A percentile compares a stretch with the other conserved stretches of the same genome.
Evolutionary conservation across 2,329 filamentous ascomycete species (phyloP).

Genomic region (Bipolaris victoriae): DNA sequence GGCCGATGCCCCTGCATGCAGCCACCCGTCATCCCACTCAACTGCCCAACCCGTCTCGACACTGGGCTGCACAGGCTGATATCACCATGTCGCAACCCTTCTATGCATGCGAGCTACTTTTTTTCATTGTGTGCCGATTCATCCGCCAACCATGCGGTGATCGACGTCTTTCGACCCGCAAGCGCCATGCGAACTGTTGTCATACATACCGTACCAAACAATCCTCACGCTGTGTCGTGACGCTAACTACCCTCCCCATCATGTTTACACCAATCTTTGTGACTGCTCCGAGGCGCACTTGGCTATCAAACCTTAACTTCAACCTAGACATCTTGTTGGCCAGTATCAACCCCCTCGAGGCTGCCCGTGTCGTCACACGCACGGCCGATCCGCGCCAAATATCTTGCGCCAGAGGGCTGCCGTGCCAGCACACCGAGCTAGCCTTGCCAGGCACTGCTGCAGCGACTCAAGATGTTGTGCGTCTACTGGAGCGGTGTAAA

Average conservation of each 20-base stretch:
- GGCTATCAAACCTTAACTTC: background rate
- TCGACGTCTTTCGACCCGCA: background rate
- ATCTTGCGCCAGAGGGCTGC: background rate
- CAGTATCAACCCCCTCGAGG: background rate
- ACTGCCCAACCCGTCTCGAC: background rate
- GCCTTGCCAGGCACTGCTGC: background rate
- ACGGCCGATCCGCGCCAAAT: background rate
- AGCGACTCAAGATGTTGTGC: background rate
- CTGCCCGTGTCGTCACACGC: background rate
- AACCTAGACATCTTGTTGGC: background rate
- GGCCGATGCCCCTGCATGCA: background rate
- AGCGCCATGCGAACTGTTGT: conserved; percentile 2
- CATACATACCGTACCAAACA: conserved; percentile 1
- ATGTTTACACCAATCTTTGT: background rate
- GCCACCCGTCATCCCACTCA: background rate
- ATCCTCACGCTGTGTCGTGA: background rate
- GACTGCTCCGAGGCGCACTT: background rate
- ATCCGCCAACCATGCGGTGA: background rate
- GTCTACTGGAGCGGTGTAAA: background rate
- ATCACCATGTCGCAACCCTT: background rate
- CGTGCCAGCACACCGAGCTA: background rate
- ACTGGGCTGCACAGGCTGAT: background rate
- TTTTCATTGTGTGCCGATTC: background rate
- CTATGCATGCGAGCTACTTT: background rate
- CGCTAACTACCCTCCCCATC: conserved; percentile 3